A percentile compares a stretch with the other conserved stretches of the same genome.
These are phyloP conservation scores for Grigorovia yakushimaensis DNA, from an alignment of 805 yeast genomes.

Conservation along the genomic window DNA sequence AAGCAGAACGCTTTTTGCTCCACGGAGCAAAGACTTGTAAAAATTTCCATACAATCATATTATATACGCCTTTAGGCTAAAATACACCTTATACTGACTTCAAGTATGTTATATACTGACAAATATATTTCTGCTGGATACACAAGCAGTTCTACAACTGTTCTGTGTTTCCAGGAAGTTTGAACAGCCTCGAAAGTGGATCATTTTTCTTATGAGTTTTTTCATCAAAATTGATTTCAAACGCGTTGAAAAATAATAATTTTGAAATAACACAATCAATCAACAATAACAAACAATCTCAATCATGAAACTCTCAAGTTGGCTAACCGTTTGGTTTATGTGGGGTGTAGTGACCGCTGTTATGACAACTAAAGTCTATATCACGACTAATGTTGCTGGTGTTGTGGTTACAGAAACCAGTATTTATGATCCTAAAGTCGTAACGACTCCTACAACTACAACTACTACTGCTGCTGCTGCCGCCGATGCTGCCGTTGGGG, in stretches of 20 bases:
- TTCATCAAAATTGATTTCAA: not conserved
- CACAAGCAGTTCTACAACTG: no score
- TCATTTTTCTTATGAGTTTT: no score
- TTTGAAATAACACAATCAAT: not conserved
- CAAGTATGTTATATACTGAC: no score
- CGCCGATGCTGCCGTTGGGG: slow-evolving; percentile 11
- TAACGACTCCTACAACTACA: slow-evolving; percentile 17
- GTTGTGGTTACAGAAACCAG: slow-evolving; percentile 26
- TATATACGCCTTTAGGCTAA: no score
- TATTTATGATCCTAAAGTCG: slow-evolving; percentile 18
- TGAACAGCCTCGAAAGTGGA: no score
- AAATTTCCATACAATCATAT: no score
- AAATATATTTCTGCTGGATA: no score
- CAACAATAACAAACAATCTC: not conserved
- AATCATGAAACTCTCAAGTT: not conserved
- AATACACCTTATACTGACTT: no score
- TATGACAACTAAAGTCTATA: slow-evolving; percentile 12
- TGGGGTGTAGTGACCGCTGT: slow-evolving; percentile 9
- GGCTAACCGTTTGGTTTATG: not conserved
- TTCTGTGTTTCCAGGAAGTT: no score
- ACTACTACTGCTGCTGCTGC: slow-evolving; percentile 21
- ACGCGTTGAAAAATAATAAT: not conserved
- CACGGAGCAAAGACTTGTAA: no score
- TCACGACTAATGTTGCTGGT: slow-evolving; percentile 27
- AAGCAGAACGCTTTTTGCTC: no score